These are phyloP conservation scores for Periglandula ipomoeae DNA, from an alignment of 2,329 filamentous ascomycete species.

Conservation along the genomic window DNA sequence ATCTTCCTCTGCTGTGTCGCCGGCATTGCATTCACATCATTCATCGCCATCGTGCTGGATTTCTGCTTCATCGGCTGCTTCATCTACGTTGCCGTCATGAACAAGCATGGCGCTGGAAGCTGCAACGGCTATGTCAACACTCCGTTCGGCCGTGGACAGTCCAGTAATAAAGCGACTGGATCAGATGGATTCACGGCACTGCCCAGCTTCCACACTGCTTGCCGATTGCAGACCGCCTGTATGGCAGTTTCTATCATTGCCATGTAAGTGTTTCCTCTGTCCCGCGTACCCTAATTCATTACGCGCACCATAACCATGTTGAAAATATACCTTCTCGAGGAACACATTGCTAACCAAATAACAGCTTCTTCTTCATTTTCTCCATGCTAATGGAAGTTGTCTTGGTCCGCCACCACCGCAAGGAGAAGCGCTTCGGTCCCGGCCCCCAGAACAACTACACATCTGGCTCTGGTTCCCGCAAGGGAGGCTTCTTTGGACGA, in stretches of 20 bases:
- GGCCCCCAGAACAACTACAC: conserved; percentile 48
- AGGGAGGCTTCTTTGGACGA: conserved; percentile 23
- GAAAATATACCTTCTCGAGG: too few species aligned
- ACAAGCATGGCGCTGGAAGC: conserved; percentile 54
- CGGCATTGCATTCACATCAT: conserved; percentile 62
- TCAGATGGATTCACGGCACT: conserved; percentile 36
- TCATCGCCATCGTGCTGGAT: conserved; percentile 67
- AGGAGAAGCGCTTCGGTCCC: conserved; percentile 62
- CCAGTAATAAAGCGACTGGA: conserved; percentile 39
- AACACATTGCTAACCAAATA: neutral
- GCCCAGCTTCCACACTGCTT: conserved; percentile 46
- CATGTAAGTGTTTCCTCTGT: conserved; percentile 41
- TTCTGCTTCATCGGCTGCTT: conserved; percentile 67
- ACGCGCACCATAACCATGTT: too few species aligned
- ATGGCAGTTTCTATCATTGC: conserved; percentile 73
- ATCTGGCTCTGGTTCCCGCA: conserved; percentile 28
- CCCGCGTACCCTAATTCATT: too few species aligned
- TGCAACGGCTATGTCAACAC: conserved; percentile 56
- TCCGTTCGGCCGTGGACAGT: conserved; percentile 57
- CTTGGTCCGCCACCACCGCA: conserved; percentile 62
- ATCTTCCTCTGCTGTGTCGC: conserved; percentile 72
- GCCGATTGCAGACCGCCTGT: conserved; percentile 65
- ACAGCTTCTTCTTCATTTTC: conserved; percentile 63
- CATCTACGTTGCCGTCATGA: conserved; percentile 72
- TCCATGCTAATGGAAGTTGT: conserved; percentile 61